phyloP scores from a whole-genome alignment of 192 early-diverging fungal species.

The Coemansia sp. region DNA sequence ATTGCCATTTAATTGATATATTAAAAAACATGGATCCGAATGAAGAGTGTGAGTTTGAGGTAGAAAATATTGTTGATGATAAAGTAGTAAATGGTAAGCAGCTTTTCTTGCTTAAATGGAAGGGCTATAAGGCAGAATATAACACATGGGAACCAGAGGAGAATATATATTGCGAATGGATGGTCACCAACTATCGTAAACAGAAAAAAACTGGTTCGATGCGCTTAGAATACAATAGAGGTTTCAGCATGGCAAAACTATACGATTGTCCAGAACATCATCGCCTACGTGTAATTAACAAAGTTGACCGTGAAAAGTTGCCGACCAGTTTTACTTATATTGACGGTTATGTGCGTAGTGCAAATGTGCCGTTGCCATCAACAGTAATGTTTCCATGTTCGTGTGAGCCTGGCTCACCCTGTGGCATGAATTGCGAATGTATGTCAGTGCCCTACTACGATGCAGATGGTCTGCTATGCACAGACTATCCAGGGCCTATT shows the following conservation, averaged over 20 bases:
- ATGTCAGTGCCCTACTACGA: constrained; percentile 47
- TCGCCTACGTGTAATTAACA: constrained; percentile 41
- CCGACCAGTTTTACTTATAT: constrained; percentile 34
- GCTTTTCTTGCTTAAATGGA: constrained; percentile 40
- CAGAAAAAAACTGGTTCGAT: constrained; percentile 1
- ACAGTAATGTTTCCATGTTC: constrained; percentile 44
- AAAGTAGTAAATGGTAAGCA: constrained; percentile 7
- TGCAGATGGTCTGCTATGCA: constrained; percentile 38
- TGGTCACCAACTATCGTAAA: constrained; percentile 16
- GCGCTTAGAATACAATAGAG: constrained; percentile 7
- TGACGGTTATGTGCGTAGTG: constrained; percentile 37
- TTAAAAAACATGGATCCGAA: neutral
- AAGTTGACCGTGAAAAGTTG: constrained; percentile 24
- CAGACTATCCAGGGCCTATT: constrained; percentile 24
- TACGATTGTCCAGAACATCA: constrained; percentile 24
- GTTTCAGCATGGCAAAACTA: constrained; percentile 15
- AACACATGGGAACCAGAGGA: constrained; percentile 53
- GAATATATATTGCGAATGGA: constrained; percentile 22
- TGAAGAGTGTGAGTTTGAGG: constrained; percentile 17
- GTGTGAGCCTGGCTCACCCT: constrained; percentile 16
- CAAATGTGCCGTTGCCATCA: constrained; percentile 36
- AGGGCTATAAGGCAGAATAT: constrained; percentile 22
- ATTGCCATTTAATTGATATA: neutral
- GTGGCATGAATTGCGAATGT: constrained; percentile 36
- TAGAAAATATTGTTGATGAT: constrained; percentile 39